Conservation (phyloP, 1,284 basidiomycete genomes). For the Puccinia hordei region DNA sequence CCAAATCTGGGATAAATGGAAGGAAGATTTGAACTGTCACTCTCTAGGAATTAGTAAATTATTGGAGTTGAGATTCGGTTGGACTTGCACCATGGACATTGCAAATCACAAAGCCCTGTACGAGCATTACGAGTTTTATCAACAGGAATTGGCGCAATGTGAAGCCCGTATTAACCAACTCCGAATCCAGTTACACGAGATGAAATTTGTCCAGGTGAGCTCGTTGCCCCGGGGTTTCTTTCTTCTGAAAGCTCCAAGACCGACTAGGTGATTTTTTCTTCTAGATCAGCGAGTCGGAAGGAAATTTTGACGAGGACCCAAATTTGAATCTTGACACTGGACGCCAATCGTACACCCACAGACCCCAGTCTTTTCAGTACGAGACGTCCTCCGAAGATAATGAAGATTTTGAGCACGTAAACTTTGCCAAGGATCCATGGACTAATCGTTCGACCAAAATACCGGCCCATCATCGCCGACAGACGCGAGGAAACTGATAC, state of each 20-base stretch:
- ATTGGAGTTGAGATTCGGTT: conserved; percentile 27
- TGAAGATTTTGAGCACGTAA: conserved; percentile 7
- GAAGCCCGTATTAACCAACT: conserved; percentile 8
- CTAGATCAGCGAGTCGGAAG: not conserved
- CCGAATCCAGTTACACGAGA: not conserved
- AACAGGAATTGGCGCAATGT: conserved; percentile 14
- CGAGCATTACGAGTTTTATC: conserved; percentile 14
- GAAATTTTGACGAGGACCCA: not conserved
- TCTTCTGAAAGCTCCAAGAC: not conserved
- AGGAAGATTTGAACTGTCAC: conserved; percentile 24
- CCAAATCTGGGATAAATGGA: conserved; percentile 30
- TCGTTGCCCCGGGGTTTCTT: too few species aligned
- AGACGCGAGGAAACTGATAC: not conserved
- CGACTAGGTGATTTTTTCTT: not conserved
- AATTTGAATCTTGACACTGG: not conserved
- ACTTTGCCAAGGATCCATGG: not conserved
- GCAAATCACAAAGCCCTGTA: conserved; percentile 14
- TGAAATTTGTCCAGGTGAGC: conserved; percentile 3
- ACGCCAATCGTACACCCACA: not conserved
- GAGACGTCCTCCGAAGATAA: not conserved
- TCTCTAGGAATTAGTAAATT: conserved; percentile 25
- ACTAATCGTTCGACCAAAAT: not conserved
- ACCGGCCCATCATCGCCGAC: not conserved
- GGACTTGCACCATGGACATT: conserved; percentile 33
- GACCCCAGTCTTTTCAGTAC: not conserved